Conservation (phyloP, 2,329 filamentous ascomycete genomes). For the Metarhizium robertsii region DNA sequence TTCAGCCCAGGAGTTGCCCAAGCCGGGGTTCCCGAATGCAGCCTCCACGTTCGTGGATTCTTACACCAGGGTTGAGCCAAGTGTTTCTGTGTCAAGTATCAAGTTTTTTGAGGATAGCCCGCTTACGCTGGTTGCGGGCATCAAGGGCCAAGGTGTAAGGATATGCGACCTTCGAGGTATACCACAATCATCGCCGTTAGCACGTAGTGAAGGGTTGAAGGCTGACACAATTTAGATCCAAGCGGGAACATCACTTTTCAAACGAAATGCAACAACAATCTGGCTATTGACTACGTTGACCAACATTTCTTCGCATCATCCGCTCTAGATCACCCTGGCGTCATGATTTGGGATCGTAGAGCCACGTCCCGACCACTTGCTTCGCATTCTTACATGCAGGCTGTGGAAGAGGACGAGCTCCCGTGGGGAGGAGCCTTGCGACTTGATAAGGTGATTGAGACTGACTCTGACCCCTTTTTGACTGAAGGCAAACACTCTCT, state of each 20-base stretch:
- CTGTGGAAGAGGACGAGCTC: slow-evolving; percentile 50
- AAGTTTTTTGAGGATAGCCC: slow-evolving; percentile 74
- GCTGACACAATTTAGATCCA: slow-evolving; percentile 29
- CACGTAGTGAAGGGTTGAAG: background rate
- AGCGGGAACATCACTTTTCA: slow-evolving; percentile 48
- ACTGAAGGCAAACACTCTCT: slow-evolving; percentile 49
- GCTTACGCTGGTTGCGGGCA: slow-evolving; percentile 64
- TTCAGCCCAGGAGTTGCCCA: slow-evolving; percentile 35
- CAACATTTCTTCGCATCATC: slow-evolving; percentile 80
- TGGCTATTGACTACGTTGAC: slow-evolving; percentile 71
- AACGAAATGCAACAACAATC: slow-evolving; percentile 59
- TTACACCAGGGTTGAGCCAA: slow-evolving; percentile 49
- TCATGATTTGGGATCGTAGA: slow-evolving; percentile 72
- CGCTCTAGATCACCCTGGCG: slow-evolving; percentile 61
- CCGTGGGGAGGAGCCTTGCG: slow-evolving; percentile 54
- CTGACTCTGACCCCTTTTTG: slow-evolving; percentile 39
- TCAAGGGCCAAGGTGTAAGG: slow-evolving; percentile 64
- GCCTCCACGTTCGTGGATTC: slow-evolving; percentile 45
- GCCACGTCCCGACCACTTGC: slow-evolving; percentile 43
- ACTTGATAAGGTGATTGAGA: slow-evolving; percentile 47
- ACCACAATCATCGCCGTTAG: background rate
- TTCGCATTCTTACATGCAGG: slow-evolving; percentile 45
- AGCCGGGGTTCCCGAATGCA: slow-evolving; percentile 40
- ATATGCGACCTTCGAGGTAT: slow-evolving; percentile 72
- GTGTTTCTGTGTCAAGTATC: slow-evolving; percentile 71